Base-by-base conservation (phyloP, 495 filamentous ascomycete species). In the Tuber aestivum region DNA sequence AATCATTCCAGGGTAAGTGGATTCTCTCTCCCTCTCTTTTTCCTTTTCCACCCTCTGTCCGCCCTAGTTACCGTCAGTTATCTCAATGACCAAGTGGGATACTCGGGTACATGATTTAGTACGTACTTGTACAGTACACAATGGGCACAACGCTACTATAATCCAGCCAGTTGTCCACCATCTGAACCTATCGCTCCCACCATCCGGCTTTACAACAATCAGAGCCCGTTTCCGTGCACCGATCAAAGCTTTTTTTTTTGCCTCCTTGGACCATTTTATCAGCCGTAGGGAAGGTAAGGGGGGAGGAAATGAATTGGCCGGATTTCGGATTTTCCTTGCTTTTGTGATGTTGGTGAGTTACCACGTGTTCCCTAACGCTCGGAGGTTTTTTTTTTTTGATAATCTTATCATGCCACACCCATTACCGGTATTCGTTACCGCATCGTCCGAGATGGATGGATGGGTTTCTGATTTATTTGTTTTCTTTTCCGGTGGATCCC, bases 381-480 rank as follows among this genome's bases (percentile, higher is more conserved):
- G 12, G 27, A 35, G 56, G 32, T 65, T 32, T 35, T 32, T 32
- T 61, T 65, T 16, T 56, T 9, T n/a, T 9, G 48, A 35, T 5
- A 35, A 65, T 35, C 56, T 65, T 65, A 65, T 65, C 56, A 35
- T 35, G 56, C 16, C 27, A 32, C n/a, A 65, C 27, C 27, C 14
- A 65, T 65, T 65, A 65, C 56, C 56, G 16, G 56, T 35, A 65
- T 65, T 65, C 32, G 56, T 65, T 65, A 65, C 32, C 56, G 56
- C 56, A 65, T 65, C 56, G 16, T 35, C 27, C 56, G 56, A 65
- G 56, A 65, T 65, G 27, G 27, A 32, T 65, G 27, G 32, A 40
- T 40, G 45, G 4, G 27, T 35, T 65, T 65, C 20, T 32, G 56
- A 20, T 18, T 65, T 35, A 0, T 32, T 18, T 20, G 32, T 65